Conservation (phyloP, 352 stramenopile genomes). For the Chrysophaeum taylorii region DNA sequence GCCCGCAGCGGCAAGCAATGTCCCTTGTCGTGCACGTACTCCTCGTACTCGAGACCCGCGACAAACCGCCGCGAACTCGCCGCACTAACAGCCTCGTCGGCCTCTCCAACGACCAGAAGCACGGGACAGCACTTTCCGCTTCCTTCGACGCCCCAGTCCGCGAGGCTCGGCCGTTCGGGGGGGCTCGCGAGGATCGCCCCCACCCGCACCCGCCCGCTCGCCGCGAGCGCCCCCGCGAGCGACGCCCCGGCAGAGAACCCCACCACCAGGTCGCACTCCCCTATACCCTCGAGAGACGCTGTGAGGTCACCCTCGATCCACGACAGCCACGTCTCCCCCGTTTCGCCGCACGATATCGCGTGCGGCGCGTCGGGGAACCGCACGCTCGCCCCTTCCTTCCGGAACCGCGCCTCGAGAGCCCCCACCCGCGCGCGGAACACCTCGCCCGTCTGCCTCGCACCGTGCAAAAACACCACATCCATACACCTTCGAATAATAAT, state of each 20-base stretch:
- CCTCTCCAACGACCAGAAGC: not conserved
- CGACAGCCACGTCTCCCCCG: not conserved
- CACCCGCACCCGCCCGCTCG: not conserved
- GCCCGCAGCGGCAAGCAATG: not conserved
- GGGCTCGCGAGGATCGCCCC: not conserved
- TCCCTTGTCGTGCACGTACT: constrained; percentile 7
- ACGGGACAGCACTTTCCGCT: not conserved
- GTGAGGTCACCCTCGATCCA: not conserved
- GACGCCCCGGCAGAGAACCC: not conserved
- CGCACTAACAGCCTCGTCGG: not conserved
- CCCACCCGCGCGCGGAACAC: not conserved
- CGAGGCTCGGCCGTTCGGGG: not conserved
- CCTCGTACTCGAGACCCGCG: not conserved
- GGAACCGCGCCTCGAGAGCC: not conserved
- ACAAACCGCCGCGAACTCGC: not conserved
- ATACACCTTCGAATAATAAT: too few species aligned
- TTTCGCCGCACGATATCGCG: not conserved
- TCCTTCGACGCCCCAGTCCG: not conserved
- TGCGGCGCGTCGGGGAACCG: not conserved
- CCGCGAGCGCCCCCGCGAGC: not conserved
- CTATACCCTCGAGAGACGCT: not conserved
- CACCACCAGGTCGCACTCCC: not conserved
- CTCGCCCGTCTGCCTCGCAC: not conserved
- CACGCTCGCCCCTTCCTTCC: not conserved
- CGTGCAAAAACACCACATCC: constrained; percentile 3